Conservation (phyloP, 805 yeast genomes). For the Yarrowia sp. region DNA sequence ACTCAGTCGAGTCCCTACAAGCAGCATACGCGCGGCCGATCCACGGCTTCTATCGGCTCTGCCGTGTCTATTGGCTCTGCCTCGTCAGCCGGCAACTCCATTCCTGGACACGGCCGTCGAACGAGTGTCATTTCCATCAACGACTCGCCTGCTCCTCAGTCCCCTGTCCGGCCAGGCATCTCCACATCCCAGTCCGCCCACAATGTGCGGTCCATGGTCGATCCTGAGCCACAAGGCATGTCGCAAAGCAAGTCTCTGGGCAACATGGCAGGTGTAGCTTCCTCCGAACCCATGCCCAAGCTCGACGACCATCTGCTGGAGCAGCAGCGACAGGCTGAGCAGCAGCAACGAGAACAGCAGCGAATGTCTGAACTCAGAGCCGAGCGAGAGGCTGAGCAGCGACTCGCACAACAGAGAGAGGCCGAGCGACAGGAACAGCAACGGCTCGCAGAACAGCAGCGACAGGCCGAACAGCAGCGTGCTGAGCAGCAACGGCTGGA, state of each 20-base stretch:
- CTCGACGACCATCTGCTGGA: neutral
- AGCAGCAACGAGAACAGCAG: neutral
- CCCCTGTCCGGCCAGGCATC: neutral
- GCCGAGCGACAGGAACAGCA: constrained; percentile 10
- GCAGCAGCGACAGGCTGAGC: neutral
- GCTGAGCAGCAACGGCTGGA: neutral
- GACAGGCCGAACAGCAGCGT: neutral
- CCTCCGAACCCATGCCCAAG: neutral
- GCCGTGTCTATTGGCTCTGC: constrained; percentile 2
- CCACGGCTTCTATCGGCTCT: neutral
- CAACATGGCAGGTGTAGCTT: neutral
- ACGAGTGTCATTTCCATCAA: constrained; percentile 1
- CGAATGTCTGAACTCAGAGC: neutral
- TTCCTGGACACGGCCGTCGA: constrained; percentile 7
- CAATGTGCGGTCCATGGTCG: constrained; percentile 19
- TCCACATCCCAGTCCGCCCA: constrained; percentile 2
- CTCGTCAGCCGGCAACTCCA: constrained; percentile 9
- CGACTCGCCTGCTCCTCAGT: constrained; percentile 3
- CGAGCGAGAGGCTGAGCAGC: constrained; percentile 1
- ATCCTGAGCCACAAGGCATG: neutral
- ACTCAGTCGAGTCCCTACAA: neutral
- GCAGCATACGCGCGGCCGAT: neutral
- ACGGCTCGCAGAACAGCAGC: neutral
- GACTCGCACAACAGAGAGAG: constrained; percentile 1
- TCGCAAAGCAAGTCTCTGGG: constrained; percentile 17